phyloP scores from a whole-genome alignment of 495 filamentous ascomycete species.

The Stereocaulon alpinum region DNA sequence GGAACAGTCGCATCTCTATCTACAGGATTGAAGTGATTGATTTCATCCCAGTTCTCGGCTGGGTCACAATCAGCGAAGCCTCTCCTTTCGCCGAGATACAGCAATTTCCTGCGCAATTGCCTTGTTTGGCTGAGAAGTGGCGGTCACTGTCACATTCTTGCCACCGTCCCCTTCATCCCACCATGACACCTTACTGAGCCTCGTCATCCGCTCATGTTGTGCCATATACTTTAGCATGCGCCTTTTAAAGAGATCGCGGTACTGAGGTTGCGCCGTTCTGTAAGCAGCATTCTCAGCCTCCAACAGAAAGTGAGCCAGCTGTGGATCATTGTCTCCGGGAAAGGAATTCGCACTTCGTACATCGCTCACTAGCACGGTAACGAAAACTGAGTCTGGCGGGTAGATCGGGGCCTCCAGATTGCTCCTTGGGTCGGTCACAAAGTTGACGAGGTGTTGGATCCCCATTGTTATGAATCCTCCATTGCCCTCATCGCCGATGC shows the following conservation, averaged over 20 bases:
- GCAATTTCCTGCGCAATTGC: background rate
- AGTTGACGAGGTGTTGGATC: conserved; percentile 11
- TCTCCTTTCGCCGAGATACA: conserved; percentile 4
- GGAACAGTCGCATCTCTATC: no score
- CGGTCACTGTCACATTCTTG: background rate
- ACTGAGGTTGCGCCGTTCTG: background rate
- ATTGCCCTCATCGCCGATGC: background rate
- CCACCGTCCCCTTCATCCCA: background rate
- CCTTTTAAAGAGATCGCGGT: background rate
- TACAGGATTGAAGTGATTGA: no score
- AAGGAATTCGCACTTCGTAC: background rate
- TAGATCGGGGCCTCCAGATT: background rate
- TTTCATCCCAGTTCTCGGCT: no score
- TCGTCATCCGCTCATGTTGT: background rate
- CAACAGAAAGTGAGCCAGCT: conserved; percentile 2
- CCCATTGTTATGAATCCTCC: conserved; percentile 13
- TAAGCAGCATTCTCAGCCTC: background rate
- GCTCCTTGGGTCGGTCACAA: conserved; percentile 3
- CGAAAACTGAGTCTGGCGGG: conserved; percentile 6
- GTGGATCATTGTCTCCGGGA: conserved; percentile 13
- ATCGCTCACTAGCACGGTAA: conserved; percentile 8
- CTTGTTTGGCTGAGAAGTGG: background rate
- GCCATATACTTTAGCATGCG: background rate
- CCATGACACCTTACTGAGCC: conserved; percentile 5
- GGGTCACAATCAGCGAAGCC: no score